These are phyloP conservation scores for Amniculicola lignicola DNA, from an alignment of 495 filamentous ascomycete genomes.

Conservation along the genomic window DNA sequence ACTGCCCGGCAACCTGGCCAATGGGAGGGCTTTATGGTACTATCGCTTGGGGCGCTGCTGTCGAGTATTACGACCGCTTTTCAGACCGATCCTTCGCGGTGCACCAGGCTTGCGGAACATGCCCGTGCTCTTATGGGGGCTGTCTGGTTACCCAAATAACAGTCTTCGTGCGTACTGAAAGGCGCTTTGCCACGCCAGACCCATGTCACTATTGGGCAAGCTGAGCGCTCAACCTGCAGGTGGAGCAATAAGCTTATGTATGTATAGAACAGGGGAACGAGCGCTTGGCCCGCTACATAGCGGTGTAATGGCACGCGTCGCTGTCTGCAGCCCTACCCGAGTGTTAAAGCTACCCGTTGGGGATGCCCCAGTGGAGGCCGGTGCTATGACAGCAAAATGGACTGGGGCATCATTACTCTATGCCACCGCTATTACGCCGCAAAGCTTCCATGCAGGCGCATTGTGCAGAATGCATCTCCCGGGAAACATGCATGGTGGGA, in stretches of 20 bases:
- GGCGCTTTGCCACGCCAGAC: not conserved
- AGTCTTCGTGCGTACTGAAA: too few species aligned
- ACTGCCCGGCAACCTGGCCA: too few species aligned
- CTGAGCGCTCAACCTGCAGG: slow-evolving; percentile 9
- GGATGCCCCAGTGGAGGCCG: not conserved
- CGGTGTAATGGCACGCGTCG: slow-evolving; percentile 20
- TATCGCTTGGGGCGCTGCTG: too few species aligned
- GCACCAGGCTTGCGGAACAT: too few species aligned
- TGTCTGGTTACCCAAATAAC: too few species aligned
- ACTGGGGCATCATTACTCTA: not conserved
- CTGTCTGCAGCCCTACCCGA: slow-evolving; percentile 25
- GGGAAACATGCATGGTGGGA: not conserved
- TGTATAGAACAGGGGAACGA: slow-evolving; percentile 13
- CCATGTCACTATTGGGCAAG: slow-evolving; percentile 1
- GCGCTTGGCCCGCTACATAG: slow-evolving; percentile 11
- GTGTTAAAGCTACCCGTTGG: not conserved
- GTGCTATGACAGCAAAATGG: too few species aligned
- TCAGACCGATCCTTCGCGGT: not conserved
- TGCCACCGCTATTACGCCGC: slow-evolving; percentile 22
- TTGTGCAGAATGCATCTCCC: slow-evolving; percentile 9
- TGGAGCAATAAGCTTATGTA: slow-evolving; percentile 34
- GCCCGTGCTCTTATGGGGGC: too few species aligned
- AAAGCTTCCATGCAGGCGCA: slow-evolving; percentile 26
- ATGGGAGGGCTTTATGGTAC: too few species aligned
- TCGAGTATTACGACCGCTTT: not conserved